phyloP scores from a whole-genome alignment of 148 eudicot genomes.

The Drosera capensis region DNA sequence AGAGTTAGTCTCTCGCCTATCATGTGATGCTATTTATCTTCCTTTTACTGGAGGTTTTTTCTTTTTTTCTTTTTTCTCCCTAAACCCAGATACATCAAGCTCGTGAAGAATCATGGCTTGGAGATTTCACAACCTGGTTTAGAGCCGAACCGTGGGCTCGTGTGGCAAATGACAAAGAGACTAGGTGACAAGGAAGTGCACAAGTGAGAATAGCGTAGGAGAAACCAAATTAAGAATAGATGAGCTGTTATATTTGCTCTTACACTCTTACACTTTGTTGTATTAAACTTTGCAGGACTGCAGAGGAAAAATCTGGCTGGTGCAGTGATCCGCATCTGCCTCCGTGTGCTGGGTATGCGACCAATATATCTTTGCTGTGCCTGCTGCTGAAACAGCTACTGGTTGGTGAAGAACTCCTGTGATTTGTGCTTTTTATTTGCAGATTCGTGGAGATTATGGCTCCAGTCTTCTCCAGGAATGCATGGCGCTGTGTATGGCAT shows the following conservation, averaged over 20 bases:
- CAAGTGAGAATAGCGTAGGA: background rate
- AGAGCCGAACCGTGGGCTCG: background rate
- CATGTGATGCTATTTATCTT: background rate
- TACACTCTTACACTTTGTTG: background rate
- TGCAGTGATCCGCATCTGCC: background rate
- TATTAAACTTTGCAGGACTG: background rate
- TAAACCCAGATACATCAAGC: slow-evolving; percentile 47
- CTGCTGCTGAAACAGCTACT: no score
- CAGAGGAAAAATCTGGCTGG: background rate
- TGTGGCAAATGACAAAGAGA: background rate
- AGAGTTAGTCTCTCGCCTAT: slow-evolving; percentile 36
- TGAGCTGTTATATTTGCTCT: no score
- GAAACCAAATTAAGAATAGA: background rate
- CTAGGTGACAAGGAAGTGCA: background rate
- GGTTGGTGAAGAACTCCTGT: no score
- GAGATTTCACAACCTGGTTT: slow-evolving; percentile 82
- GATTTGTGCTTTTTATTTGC: slow-evolving; percentile 5
- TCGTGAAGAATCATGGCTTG: slow-evolving; percentile 73
- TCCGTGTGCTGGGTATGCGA: no score
- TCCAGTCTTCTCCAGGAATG: slow-evolving; percentile 80
- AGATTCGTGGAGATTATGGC: slow-evolving; percentile 98
- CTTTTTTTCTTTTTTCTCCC: slow-evolving; percentile 1
- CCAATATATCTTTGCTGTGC: no score
- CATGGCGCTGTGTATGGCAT: slow-evolving; percentile 96
- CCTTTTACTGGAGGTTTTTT: background rate